Evolutionary conservation across 805 yeast genomes (phyloP).

Genomic region (Debaryomyces prosopidis): DNA sequence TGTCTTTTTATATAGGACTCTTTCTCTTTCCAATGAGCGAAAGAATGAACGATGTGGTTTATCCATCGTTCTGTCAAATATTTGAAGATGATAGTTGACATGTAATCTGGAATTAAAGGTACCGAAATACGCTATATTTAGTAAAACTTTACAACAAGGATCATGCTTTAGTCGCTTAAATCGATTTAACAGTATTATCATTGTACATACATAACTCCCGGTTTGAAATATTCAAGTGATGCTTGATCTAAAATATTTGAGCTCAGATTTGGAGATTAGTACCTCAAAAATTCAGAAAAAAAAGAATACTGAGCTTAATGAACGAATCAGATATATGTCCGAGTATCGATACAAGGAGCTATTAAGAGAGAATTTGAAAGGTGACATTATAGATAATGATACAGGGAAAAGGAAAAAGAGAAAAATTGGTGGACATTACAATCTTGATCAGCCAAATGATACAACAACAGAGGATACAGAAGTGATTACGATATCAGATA

Average conservation of each 20-base stretch:
- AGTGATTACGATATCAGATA: constrained; percentile 13
- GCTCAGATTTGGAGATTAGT: too few species aligned
- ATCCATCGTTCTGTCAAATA: constrained; percentile 13
- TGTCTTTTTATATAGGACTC: constrained; percentile 8
- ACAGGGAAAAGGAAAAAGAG: constrained; percentile 3
- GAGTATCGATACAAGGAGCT: constrained; percentile 12
- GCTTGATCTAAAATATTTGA: too few species aligned
- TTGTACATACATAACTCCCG: neutral
- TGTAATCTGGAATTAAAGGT: neutral
- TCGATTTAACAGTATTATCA: neutral
- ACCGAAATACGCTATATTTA: neutral
- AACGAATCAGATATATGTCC: constrained; percentile 9
- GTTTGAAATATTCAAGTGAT: neutral
- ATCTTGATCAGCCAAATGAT: neutral
- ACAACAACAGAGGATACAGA: neutral
- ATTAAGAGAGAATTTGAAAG: constrained; percentile 5
- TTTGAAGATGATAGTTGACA: neutral
- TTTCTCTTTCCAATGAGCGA: constrained; percentile 13
- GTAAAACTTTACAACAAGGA: neutral
- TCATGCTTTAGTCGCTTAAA: neutral
- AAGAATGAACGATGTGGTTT: constrained; percentile 17
- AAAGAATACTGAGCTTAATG: neutral
- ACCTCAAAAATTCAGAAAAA: neutral
- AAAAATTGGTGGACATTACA: neutral
- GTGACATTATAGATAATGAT: neutral